Evolutionary conservation across 306 rosid species (phyloP).

Genomic region (Oxytropis ochrocephala): DNA sequence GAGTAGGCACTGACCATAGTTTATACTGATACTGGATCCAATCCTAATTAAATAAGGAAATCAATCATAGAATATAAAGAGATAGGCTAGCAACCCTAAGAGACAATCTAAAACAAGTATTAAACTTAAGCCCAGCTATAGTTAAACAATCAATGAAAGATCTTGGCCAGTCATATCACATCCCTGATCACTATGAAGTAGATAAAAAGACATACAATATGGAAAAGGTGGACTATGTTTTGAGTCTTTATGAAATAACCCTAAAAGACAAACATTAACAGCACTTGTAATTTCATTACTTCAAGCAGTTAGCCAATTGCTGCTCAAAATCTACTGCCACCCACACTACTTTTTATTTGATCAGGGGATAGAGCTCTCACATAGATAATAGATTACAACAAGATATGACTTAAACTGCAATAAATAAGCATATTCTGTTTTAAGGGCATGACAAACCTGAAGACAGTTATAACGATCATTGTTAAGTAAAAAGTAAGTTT

Average conservation of each 20-base stretch:
- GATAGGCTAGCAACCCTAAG: not conserved
- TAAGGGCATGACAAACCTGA: constrained; percentile 59
- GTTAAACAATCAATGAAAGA: not conserved
- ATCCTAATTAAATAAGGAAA: not conserved
- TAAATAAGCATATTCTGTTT: not conserved
- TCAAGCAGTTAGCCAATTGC: not conserved
- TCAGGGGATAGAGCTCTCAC: not conserved
- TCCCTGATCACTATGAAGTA: not conserved
- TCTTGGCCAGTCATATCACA: not conserved
- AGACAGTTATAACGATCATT: constrained; percentile 42
- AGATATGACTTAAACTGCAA: constrained; percentile 4
- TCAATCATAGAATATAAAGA: not conserved
- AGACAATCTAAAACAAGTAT: not conserved
- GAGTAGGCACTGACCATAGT: not conserved
- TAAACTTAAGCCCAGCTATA: not conserved
- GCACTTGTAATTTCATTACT: not conserved
- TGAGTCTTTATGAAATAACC: not conserved
- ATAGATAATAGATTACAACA: no score
- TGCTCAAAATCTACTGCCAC: constrained; percentile 5
- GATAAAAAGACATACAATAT: not conserved
- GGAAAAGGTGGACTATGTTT: not conserved
- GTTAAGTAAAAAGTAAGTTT: constrained; percentile 64
- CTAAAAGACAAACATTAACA: not conserved
- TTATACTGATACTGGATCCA: not conserved
- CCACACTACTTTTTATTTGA: constrained; percentile 17